Conservation (phyloP, 2,329 filamentous ascomycete species). For the Aspergillus ibericus region DNA sequence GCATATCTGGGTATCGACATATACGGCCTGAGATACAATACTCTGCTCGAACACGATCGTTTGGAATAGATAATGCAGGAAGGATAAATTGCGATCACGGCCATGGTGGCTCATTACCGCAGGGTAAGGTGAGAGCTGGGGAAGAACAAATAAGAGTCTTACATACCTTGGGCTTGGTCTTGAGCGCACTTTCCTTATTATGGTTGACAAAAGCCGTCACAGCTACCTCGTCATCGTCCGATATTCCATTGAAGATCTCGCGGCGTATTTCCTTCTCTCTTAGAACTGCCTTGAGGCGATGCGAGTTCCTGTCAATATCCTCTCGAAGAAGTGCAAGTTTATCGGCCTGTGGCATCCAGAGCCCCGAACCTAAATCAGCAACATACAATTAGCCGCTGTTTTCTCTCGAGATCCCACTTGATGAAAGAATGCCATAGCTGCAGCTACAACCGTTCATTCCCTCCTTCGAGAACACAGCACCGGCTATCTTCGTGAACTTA, state of each 20-base stretch:
- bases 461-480: background rate
- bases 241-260: slow-evolving; percentile 62
- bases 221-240: slow-evolving; percentile 58
- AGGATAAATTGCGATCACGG: background rate
- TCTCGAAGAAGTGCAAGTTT: slow-evolving; percentile 67
- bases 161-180: slow-evolving; percentile 80
- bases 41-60: background rate
- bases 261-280: slow-evolving; percentile 60
- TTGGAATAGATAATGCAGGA: background rate
- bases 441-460: background rate
- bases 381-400: slow-evolving; percentile 7
- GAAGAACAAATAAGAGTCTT: background rate
- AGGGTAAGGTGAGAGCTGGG: background rate
- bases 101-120: background rate
- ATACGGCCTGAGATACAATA: background rate
- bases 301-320: slow-evolving; percentile 72
- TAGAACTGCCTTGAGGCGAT: slow-evolving; percentile 68
- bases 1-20: background rate
- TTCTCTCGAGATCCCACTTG: background rate
- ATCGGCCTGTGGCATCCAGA: slow-evolving; percentile 74
- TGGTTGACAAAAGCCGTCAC: slow-evolving; percentile 68
- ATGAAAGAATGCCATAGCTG: background rate
- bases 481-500: background rate
- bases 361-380: slow-evolving; percentile 63
- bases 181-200: slow-evolving; percentile 75